A percentile compares a stretch with the other conserved stretches of the same genome.
Conservation (phyloP, 1,139 yeast species). For the Diutina neorugosa region DNA sequence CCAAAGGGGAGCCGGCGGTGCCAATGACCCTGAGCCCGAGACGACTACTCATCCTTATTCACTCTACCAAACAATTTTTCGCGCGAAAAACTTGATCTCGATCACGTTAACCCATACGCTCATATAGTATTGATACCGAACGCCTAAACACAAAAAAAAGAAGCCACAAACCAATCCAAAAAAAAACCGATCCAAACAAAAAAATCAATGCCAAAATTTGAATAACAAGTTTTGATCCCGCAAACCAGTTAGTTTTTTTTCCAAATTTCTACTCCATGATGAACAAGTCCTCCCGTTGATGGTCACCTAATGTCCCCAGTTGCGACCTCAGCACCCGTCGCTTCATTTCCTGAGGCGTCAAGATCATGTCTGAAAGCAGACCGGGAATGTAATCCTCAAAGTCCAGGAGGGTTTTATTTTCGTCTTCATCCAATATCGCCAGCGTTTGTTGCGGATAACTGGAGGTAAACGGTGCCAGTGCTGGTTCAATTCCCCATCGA, state of each 20-base stretch:
- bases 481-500: background rate
- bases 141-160: background rate
- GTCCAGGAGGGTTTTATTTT: background rate
- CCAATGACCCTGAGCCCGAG: background rate
- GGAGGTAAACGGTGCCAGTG: background rate
- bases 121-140: background rate
- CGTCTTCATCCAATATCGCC: slow-evolving; percentile 1
- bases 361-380: slow-evolving; percentile 49
- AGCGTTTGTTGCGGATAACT: background rate
- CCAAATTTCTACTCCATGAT: background rate
- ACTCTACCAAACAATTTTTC: background rate
- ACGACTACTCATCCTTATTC: background rate
- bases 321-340: slow-evolving; percentile 54
- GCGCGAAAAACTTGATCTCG: background rate
- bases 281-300: background rate
- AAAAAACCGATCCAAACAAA: background rate
- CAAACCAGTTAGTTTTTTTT: background rate
- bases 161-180: background rate
- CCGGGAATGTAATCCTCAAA: slow-evolving; percentile 75
- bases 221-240: background rate
- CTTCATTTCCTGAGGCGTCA: slow-evolving; percentile 66
- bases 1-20: background rate
- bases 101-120: background rate
- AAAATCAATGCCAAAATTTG: too few relatives aligned
- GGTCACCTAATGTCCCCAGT: slow-evolving; percentile 23